Evolutionary conservation across 768 basidiomycete genomes (phyloP).

Genomic region (Russula olivacea): DNA sequence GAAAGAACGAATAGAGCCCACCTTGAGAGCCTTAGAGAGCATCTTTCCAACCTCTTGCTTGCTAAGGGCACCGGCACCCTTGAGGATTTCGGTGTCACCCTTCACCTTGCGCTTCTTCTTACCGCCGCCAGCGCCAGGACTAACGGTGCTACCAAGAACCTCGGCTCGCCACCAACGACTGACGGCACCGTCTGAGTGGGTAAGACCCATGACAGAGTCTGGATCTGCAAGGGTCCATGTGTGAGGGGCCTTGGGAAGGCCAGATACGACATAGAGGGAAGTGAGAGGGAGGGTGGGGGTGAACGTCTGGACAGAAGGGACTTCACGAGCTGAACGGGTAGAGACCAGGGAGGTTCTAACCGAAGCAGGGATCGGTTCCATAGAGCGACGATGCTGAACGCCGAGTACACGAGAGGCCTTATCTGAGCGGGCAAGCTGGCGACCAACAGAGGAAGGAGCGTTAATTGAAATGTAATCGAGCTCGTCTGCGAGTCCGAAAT

Average conservation of each 20-base stretch:
- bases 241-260: conserved; percentile 82
- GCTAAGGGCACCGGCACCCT: conserved; percentile 72
- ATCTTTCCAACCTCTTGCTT: conserved; percentile 88
- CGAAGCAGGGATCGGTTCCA: conserved; percentile 81
- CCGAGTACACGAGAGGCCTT: conserved; percentile 77
- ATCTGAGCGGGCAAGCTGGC: conserved; percentile 46
- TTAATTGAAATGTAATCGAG: conserved; percentile 65
- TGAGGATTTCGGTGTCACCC: conserved; percentile 55
- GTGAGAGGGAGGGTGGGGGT: conserved; percentile 69
- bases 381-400: conserved; percentile 65
- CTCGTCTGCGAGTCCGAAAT: conserved; percentile 56
- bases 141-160: conserved; percentile 82
- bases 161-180: conserved; percentile 89
- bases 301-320: conserved; percentile 54
- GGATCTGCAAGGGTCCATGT: conserved; percentile 88
- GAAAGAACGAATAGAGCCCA: conserved; percentile 30
- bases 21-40: conserved; percentile 88
- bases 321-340: conserved; percentile 57
- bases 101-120: conserved; percentile 61
- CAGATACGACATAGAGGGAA: conserved; percentile 81
- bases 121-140: conserved; percentile 75
- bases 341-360: conserved; percentile 73
- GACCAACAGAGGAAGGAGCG: conserved; percentile 29
- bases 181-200: conserved; percentile 81
- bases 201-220: conserved; percentile 72